These are phyloP conservation scores for Amanita pallidorosea DNA, from an alignment of 768 basidiomycete species.

Conservation along the genomic window DNA sequence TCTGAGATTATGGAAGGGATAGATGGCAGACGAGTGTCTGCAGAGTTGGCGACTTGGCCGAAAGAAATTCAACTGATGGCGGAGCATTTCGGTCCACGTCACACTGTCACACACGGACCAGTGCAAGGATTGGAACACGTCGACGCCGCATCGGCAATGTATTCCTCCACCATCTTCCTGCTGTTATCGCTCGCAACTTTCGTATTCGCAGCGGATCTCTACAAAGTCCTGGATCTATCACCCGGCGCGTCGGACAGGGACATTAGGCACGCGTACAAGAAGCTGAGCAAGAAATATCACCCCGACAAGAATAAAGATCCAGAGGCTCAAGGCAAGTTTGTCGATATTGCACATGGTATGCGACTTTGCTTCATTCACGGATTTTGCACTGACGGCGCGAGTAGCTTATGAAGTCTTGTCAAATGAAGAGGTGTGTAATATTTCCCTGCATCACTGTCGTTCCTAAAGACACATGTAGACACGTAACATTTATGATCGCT, in stretches of 20 bases:
- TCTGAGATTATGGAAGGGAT: slow-evolving; percentile 25
- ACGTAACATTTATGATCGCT: slow-evolving; percentile 87
- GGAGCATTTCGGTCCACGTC: not conserved
- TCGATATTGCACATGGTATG: slow-evolving; percentile 83
- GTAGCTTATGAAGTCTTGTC: slow-evolving; percentile 93
- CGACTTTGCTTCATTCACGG: not conserved
- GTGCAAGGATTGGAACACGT: slow-evolving; percentile 5
- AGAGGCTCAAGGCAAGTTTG: slow-evolving; percentile 76
- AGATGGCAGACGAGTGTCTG: slow-evolving; percentile 10
- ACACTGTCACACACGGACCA: not conserved
- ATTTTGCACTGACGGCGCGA: slow-evolving; percentile 1
- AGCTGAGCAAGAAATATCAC: slow-evolving; percentile 79
- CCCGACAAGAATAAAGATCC: slow-evolving; percentile 93
- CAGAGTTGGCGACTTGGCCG: not conserved
- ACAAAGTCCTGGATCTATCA: slow-evolving; percentile 73
- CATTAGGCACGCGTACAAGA: slow-evolving; percentile 88
- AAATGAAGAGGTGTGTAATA: slow-evolving; percentile 53
- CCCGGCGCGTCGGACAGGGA: slow-evolving; percentile 79
- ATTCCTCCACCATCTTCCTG: slow-evolving; percentile 22
- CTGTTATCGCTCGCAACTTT: slow-evolving; percentile 26
- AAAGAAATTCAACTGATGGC: not conserved
- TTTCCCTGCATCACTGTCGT: not conserved
- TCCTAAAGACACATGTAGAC: slow-evolving; percentile 38
- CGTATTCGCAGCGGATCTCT: slow-evolving; percentile 57
- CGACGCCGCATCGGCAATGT: slow-evolving; percentile 14